Evolutionary conservation across 495 filamentous ascomycete genomes (phyloP), one percentile per base, ranked within the genome.

Genomic region (Cercophora samala): DNA sequence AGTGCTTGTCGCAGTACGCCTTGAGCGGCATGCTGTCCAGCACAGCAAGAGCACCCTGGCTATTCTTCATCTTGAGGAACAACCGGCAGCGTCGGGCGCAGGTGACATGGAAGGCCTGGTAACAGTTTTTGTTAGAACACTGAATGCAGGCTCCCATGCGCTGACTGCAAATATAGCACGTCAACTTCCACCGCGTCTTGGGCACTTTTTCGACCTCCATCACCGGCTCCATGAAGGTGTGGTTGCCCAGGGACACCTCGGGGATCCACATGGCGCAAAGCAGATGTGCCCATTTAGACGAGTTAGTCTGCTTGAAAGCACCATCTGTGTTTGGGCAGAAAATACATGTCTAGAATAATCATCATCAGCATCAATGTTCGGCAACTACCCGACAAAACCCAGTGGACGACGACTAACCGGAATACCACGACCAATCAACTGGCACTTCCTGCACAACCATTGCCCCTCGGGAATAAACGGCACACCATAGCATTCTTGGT

Each of bases 401-500:
- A 26, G n/a, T 13, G 3, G 37, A 26, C n/a, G n/a, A 26, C 42
- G 66, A 80, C 87, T 81, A 79, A 92, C 91, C 66, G 93, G 91
- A 74, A 90, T 89, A 37, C 93, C 93, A 72, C 93, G 87, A 58
- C 96, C 96, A 74, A 97, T 92, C 67, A 97, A 82, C 78, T 97
- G 92, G 78, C 95, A 99, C 78, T 97, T 97, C 53, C 95, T 88
- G 79, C 95, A 99, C 51, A 97, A 81, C 96, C 96, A 99, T 76
- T 99, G 96, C 5, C 95, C 95, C 79, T 98, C 95, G 1, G 95
- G 95, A 72, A 99, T 98, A 80, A 96, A 97, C 29, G 96, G 95
- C 60, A 99, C 95, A 68, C 95, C 95, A 80, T 99, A 99, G 78
- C 96, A 99, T 77, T 99, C 95, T 74, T 99, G 95, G 76, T 99